phyloP scores from a whole-genome alignment of 164 flowering plant genomes.

The Hamamelis virginiana region DNA sequence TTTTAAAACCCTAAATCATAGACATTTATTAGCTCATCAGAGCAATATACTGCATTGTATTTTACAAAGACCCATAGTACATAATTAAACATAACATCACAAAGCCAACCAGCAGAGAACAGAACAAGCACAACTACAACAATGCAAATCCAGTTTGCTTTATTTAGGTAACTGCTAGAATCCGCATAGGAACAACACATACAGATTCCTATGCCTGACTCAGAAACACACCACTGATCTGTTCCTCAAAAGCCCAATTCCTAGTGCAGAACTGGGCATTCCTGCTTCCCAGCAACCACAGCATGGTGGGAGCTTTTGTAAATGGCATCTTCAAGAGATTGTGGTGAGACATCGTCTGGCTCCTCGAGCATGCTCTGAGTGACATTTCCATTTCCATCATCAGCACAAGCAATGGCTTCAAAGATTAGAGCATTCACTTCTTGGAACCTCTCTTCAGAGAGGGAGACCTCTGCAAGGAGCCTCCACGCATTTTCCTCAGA shows the following conservation, averaged over 20 bases:
- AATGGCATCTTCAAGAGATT: constrained; percentile 27
- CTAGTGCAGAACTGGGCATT: constrained; percentile 57
- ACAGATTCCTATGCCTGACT: constrained; percentile 1
- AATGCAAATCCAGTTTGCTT: constrained; percentile 31
- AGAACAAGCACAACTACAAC: background rate
- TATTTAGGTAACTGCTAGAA: constrained; percentile 25
- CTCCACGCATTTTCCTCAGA: constrained; percentile 58
- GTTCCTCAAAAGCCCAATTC: background rate
- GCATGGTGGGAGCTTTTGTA: constrained; percentile 23
- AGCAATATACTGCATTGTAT: background rate
- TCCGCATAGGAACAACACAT: background rate
- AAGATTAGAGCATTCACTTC: constrained; percentile 56
- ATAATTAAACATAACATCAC: background rate
- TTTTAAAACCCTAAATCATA: background rate
- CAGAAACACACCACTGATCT: background rate
- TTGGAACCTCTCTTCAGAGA: constrained; percentile 49
- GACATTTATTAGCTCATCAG: background rate
- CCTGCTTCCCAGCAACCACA: constrained; percentile 45
- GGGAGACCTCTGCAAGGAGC: constrained; percentile 55
- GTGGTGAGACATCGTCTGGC: constrained; percentile 12
- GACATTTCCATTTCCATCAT: constrained; percentile 11
- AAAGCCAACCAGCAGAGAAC: constrained; percentile 1
- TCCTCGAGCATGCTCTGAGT: constrained; percentile 21
- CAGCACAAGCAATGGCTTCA: constrained; percentile 38
- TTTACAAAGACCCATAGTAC: background rate